These are phyloP conservation scores for Kluyveromyces starmeri DNA, from an alignment of 805 yeast species.

Conservation along the genomic window DNA sequence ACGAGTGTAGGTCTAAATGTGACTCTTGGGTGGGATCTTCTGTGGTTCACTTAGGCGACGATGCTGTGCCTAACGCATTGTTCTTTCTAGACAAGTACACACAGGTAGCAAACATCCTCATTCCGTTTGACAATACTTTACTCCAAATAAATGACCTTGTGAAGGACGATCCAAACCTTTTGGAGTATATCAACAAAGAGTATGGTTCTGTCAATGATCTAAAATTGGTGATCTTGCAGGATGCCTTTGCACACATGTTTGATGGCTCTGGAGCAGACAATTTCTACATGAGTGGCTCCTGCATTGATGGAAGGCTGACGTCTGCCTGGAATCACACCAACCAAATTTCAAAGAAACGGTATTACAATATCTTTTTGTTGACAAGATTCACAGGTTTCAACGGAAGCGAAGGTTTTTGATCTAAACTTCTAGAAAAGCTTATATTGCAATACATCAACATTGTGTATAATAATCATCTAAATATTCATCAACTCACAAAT, in stretches of 20 bases:
- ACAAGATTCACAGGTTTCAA: conserved; percentile 71
- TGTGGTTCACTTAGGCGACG: conserved; percentile 75
- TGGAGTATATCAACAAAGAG: conserved; percentile 46
- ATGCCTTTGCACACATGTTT: conserved; percentile 39
- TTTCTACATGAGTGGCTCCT: conserved; percentile 74
- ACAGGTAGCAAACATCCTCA: conserved; percentile 69
- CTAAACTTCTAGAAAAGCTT: too few relatives aligned
- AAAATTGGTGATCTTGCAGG: conserved; percentile 36
- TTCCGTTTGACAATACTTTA: conserved; percentile 58
- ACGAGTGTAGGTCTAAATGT: conserved; percentile 54
- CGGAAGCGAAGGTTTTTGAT: conserved; percentile 53
- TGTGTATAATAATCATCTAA: too few relatives aligned
- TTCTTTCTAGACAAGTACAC: conserved; percentile 73
- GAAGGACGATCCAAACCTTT: conserved; percentile 39
- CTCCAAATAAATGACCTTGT: conserved; percentile 43
- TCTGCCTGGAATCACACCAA: conserved; percentile 82
- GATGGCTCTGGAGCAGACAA: conserved; percentile 83
- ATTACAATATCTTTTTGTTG: conserved; percentile 49
- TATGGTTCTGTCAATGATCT: conserved; percentile 49
- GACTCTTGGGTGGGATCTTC: conserved; percentile 73
- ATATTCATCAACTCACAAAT: too few relatives aligned
- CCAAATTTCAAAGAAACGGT: conserved; percentile 56
- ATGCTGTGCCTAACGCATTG: conserved; percentile 75
- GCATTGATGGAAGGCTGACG: conserved; percentile 76
- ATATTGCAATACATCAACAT: too few relatives aligned